Conservation (phyloP, 306 rosid species). For the Acacia acuminata region DNA sequence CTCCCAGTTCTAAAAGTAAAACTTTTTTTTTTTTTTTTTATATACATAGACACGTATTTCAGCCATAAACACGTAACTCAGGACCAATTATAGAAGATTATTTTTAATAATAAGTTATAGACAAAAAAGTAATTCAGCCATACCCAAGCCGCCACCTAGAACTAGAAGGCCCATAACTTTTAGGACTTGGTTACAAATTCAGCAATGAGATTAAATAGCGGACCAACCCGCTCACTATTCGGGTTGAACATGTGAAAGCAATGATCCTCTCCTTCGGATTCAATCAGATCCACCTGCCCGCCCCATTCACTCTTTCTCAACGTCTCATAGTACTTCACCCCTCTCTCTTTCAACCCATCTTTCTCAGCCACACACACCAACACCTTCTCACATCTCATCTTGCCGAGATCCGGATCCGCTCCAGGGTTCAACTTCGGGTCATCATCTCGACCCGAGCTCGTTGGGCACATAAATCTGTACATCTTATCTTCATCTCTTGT, state of each 20-base stretch:
- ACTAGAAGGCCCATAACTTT: not conserved
- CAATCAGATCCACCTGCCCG: slow-evolving; percentile 19
- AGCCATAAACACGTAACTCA: too few species aligned
- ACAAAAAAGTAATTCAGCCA: not conserved
- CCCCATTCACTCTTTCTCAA: slow-evolving; percentile 27
- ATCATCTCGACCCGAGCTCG: slow-evolving; percentile 23
- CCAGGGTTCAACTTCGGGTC: slow-evolving; percentile 34
- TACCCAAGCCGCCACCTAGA: not conserved
- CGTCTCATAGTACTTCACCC: slow-evolving; percentile 18
- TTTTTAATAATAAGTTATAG: too few species aligned
- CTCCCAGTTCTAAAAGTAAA: too few species aligned
- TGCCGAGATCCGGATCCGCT: slow-evolving; percentile 16
- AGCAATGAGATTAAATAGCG: not conserved
- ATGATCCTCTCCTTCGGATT: slow-evolving; percentile 33
- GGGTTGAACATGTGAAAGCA: slow-evolving; percentile 29
- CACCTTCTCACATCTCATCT: slow-evolving; percentile 24
- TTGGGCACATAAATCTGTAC: slow-evolving; percentile 24
- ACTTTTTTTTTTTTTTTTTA: too few species aligned
- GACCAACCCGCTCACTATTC: not conserved
- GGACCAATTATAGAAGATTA: too few species aligned
- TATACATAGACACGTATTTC: too few species aligned
- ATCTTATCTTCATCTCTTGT: slow-evolving; percentile 16
- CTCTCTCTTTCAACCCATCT: slow-evolving; percentile 37
- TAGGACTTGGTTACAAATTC: not conserved
- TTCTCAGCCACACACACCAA: slow-evolving; percentile 37